These are phyloP conservation scores for Spatholobus suberectus DNA, from an alignment of 306 rosid species.

Conservation along the genomic window DNA sequence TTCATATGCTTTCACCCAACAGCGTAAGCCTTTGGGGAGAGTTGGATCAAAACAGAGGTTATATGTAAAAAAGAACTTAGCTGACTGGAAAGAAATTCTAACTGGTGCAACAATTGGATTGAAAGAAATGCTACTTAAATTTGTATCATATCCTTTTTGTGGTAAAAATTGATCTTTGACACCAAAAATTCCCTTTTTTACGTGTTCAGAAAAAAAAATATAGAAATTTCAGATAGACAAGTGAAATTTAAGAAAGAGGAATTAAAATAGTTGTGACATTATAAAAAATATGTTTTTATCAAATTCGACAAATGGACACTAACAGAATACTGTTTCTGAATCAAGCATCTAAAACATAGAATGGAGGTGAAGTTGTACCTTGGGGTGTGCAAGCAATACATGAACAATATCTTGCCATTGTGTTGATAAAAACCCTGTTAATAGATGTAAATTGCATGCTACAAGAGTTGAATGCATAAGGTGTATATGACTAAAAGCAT, in stretches of 20 bases:
- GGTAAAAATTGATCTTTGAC: background rate
- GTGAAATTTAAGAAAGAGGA: slow-evolving; percentile 16
- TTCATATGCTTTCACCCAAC: slow-evolving; percentile 21
- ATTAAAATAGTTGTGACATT: background rate
- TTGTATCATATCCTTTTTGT: background rate
- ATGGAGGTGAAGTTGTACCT: slow-evolving; percentile 55
- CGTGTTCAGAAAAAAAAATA: background rate
- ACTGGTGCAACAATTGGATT: slow-evolving; percentile 32
- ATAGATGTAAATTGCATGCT: slow-evolving; percentile 74
- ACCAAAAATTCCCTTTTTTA: slow-evolving; percentile 11
- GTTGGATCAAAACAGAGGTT: slow-evolving; percentile 17
- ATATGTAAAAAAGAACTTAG: background rate
- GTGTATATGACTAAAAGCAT: slow-evolving; percentile 51
- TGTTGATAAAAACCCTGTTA: slow-evolving; percentile 73
- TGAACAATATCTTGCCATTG: slow-evolving; percentile 88
- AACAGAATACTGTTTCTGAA: slow-evolving; percentile 10
- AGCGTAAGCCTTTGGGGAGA: slow-evolving; percentile 12
- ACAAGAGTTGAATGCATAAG: slow-evolving; percentile 81
- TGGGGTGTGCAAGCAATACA: slow-evolving; percentile 92
- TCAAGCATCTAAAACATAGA: slow-evolving; percentile 26
- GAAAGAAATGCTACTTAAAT: slow-evolving; percentile 18
- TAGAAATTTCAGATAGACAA: background rate
- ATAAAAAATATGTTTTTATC: slow-evolving; percentile 13
- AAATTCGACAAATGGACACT: slow-evolving; percentile 27
- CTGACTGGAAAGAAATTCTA: slow-evolving; percentile 30